Percentiles rank a stretch among this genome's conserved stretches.
These are phyloP conservation scores for Fusarium sp. DNA, from an alignment of 2,329 filamentous ascomycete species.

Conservation along the genomic window DNA sequence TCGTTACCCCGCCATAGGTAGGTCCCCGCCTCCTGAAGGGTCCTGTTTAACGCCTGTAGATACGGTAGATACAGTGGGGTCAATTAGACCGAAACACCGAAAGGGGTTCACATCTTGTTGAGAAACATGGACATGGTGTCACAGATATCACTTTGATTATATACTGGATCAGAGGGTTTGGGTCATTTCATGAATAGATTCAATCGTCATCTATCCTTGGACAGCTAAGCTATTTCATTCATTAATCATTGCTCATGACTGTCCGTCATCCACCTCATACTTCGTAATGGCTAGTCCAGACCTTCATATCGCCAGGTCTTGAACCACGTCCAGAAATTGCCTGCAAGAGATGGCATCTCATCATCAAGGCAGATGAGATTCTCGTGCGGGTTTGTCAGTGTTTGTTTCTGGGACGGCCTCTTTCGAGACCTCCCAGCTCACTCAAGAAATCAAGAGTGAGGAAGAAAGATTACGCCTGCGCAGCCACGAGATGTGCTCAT, in stretches of 20 bases:
- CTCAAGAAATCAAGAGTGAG: conserved; percentile 52
- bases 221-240: conserved; percentile 40
- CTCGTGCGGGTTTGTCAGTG: conserved; percentile 43
- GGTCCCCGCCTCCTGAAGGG: conserved; percentile 19
- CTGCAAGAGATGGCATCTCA: conserved; percentile 45
- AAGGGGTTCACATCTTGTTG: not conserved
- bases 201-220: conserved; percentile 64
- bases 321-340: conserved; percentile 51
- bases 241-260: conserved; percentile 44
- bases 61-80: conserved; percentile 2
- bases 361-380: conserved; percentile 39
- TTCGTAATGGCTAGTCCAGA: conserved; percentile 54
- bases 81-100: conserved; percentile 13
- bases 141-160: conserved; percentile 3
- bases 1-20: conserved; percentile 41
- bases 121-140: not conserved
- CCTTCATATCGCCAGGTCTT: conserved; percentile 49
- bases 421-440: conserved; percentile 41
- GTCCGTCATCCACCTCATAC: conserved; percentile 44
- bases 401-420: conserved; percentile 29
- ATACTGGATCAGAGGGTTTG: not conserved
- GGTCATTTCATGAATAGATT: conserved; percentile 61
- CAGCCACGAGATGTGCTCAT: conserved; percentile 45
- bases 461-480: conserved; percentile 44
- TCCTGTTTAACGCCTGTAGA: conserved; percentile 1